Base-by-base conservation (phyloP, 2,329 filamentous ascomycete genomes). In the Seiridium cupressi region DNA sequence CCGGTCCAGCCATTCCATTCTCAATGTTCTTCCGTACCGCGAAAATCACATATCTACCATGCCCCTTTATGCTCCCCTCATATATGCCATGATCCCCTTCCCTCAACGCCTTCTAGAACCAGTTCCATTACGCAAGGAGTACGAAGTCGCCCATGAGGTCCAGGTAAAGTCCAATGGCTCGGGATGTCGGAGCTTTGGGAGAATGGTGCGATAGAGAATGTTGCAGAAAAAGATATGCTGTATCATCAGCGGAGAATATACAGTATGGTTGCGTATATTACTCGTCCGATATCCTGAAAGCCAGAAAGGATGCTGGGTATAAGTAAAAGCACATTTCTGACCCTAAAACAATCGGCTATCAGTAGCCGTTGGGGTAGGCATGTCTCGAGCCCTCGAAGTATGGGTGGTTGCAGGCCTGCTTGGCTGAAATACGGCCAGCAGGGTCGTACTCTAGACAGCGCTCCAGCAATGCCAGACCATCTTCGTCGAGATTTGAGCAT, bases 371-470 rank as follows among this genome's bases (percentile, higher is more conserved):
- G 44, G 61, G 63, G 54, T 68, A 65, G 26, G 59, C 62, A 26
- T 55, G 61, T 48, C 64, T 63, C 11, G 68, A 76, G 34, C 76
- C 74, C 60, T 81, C 77, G 64, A 97, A 96, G 79, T 96, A 97
- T 7, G 90, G 88, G 72, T 97, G 93, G 67, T 87, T 82, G 72
- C 90, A 91, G 10, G 92, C 89, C 73, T 92, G 90, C 81, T 97
- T 97, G 57, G 93, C 93, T 5, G 91, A 96, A 67, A 97, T 91
- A 64, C 93, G 89, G 57, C 88, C 87, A 31, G 92, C 91, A 2
- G 93, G 93, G 72, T 97, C 93, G 71, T 94, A 97, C 60, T 93
- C 88, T 47, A 97, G 86, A 79, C 96, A 85, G 70, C 80, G 77
- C 70, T 88, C 84, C 10, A 88, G 76, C 32, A 92, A 81, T 60